Base-by-base conservation (phyloP, 2,329 filamentous ascomycete genomes). In the Claviceps maximensis region DNA sequence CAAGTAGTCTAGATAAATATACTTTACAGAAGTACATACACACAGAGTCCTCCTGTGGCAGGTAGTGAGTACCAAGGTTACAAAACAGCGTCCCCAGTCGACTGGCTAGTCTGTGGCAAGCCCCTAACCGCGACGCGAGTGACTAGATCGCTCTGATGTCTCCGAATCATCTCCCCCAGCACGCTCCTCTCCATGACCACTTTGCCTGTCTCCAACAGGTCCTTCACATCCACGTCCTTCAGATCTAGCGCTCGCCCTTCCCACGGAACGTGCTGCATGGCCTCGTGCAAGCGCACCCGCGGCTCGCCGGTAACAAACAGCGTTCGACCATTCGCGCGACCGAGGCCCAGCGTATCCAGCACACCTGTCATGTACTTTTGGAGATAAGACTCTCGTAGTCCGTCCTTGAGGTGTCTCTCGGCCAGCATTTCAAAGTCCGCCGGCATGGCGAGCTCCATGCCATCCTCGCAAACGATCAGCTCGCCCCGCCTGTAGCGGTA, bases 211-310 rank as follows among this genome's bases (percentile, higher is more conserved):
- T 93, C 87, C 59, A 98, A 71, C 58, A 98, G 70, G 67, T 97
- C 87, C 78, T 97, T 98, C 57, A 98, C 89, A 69, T 97, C 93
- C 38, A 98, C 88, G 57, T 95, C 86, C n/a, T 77, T 73, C 55
- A 84, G 74, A 54, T 80, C 77, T 60, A 89, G 72, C 9, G 84
- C 84, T 53, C 82, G 79, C 21, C 86, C 88, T 56, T 89, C 78
- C 62, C 79, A 72, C 9, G 77, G 79, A 56, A 84, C 70, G 55
- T 79, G 71, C 50, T 78, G 76, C 64, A 95, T 74, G 36, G 84
- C 83, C 40, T 75, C 75, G 59, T 82, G 84, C 49, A 96, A 72
- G 53, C 80, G 77, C 44, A 78, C 73, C 56, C 84, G 74, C 60
- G 71, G 69, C 53, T 76, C 72, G 33, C 73, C 74, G 1, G 87